Evolutionary conservation across 2,329 filamentous ascomycete genomes (phyloP).

Genomic region (Karstenula rhodostoma): DNA sequence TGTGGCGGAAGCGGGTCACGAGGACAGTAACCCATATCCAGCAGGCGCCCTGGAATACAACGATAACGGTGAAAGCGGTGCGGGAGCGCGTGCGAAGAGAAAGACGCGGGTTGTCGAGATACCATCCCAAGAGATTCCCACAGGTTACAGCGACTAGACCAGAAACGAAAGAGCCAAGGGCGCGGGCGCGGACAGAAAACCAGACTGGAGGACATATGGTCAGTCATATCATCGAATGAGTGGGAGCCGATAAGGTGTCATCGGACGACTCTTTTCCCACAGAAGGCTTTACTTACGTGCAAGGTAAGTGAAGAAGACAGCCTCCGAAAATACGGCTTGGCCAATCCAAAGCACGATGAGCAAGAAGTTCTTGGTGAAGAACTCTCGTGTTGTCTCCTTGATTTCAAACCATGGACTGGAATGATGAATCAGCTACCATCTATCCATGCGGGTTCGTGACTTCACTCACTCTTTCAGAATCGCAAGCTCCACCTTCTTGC

Average conservation of each 20-base stretch:
- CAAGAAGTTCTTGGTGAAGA: slow-evolving; percentile 69
- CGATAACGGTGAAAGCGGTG: slow-evolving; percentile 62
- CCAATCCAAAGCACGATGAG: slow-evolving; percentile 73
- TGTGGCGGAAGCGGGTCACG: slow-evolving; percentile 66
- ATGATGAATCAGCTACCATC: neutral
- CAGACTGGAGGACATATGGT: slow-evolving; percentile 55
- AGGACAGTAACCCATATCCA: slow-evolving; percentile 76
- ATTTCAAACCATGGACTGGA: slow-evolving; percentile 63
- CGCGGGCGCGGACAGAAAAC: slow-evolving; percentile 74
- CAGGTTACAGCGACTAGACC: slow-evolving; percentile 71
- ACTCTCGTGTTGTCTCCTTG: slow-evolving; percentile 65
- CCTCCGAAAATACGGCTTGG: slow-evolving; percentile 74
- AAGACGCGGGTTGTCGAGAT: slow-evolving; percentile 66
- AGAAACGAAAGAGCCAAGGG: slow-evolving; percentile 74
- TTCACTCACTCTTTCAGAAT: slow-evolving; percentile 59
- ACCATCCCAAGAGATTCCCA: slow-evolving; percentile 72
- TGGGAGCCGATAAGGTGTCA: neutral
- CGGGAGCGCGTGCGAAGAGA: slow-evolving; percentile 64
- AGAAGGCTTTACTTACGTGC: slow-evolving; percentile 44
- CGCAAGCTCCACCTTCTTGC: slow-evolving; percentile 65
- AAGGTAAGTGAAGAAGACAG: slow-evolving; percentile 76
- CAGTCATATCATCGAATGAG: neutral
- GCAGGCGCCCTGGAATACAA: slow-evolving; percentile 70
- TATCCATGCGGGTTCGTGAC: neutral
- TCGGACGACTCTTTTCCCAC: too few relatives aligned